Conservation (phyloP, 2,329 filamentous ascomycete genomes). For the Aspergillus eucalypticola region DNA sequence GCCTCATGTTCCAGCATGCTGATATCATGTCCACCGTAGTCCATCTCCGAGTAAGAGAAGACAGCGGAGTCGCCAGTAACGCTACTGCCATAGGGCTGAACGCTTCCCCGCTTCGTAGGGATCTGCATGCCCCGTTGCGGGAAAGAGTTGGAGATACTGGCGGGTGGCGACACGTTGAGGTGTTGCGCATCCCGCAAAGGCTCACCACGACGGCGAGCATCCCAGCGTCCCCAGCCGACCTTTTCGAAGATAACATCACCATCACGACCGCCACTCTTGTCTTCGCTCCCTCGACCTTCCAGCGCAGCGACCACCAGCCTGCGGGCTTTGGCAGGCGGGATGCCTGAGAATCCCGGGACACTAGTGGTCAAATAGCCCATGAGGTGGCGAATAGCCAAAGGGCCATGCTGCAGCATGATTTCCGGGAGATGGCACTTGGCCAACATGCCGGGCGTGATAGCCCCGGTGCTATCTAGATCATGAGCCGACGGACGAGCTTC, state of each 20-base stretch:
- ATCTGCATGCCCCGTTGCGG: conserved; percentile 51
- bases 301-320: conserved; percentile 89
- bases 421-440: conserved; percentile 88
- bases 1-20: conserved; percentile 80
- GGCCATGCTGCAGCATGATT: conserved; percentile 85
- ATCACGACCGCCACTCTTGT: conserved; percentile 55
- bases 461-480: conserved; percentile 70
- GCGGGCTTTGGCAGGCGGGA: conserved; percentile 85
- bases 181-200: conserved; percentile 38
- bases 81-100: conserved; percentile 58
- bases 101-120: conserved; percentile 38
- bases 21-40: conserved; percentile 61
- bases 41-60: conserved; percentile 68
- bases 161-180: conserved; percentile 49
- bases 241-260: conserved; percentile 74
- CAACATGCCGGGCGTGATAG: conserved; percentile 81
- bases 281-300: conserved; percentile 70
- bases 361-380: conserved; percentile 92
- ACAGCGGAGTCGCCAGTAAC: conserved; percentile 70
- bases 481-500: conserved; percentile 47
- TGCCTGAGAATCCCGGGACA: conserved; percentile 87
- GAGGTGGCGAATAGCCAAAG: conserved; percentile 89
- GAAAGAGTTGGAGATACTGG: conserved; percentile 52
- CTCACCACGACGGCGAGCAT: conserved; percentile 73
- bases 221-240: conserved; percentile 96